A percentile compares a stretch with the other conserved stretches of the same genome.
Evolutionary conservation across 2,329 filamentous ascomycete genomes (phyloP).

Genomic region (Madurella mycetomatis): DNA sequence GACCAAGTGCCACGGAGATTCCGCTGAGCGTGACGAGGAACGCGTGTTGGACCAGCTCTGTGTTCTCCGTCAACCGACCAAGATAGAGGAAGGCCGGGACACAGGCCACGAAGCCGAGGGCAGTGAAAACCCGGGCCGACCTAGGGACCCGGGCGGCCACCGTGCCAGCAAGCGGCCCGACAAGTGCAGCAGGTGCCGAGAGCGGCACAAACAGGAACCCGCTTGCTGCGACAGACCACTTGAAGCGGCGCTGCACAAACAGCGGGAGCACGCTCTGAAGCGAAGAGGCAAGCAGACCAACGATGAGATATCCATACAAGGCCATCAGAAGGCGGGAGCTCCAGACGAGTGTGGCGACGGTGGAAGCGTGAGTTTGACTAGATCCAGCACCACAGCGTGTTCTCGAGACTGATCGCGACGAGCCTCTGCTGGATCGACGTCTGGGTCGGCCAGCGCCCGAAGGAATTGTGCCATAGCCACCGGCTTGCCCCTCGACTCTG

Average conservation of each 20-base stretch:
- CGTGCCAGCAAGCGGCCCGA: conserved; percentile 15
- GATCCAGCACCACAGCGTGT: not conserved
- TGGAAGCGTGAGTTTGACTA: conserved; percentile 3
- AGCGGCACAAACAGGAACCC: conserved; percentile 22
- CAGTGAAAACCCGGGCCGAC: conserved; percentile 17
- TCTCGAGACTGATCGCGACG: conserved; percentile 16
- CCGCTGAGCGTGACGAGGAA: conserved; percentile 17
- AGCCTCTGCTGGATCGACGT: not conserved
- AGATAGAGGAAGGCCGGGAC: conserved; percentile 20
- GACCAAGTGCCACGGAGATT: conserved; percentile 21
- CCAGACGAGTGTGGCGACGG: not conserved
- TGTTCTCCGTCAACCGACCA: conserved; percentile 7
- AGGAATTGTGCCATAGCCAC: conserved; percentile 22
- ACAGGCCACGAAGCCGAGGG: conserved; percentile 20
- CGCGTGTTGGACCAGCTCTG: not conserved
- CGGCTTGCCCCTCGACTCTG: not conserved
- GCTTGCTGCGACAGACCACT: conserved; percentile 15
- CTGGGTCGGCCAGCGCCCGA: not conserved
- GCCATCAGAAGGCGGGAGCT: conserved; percentile 17
- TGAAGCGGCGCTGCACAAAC: conserved; percentile 16
- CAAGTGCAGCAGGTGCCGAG: conserved; percentile 20
- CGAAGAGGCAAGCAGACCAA: conserved; percentile 19
- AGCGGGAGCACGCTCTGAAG: conserved; percentile 23
- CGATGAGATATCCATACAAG: conserved; percentile 19
- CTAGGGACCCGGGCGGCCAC: conserved; percentile 15